phyloP scores from a whole-genome alignment of 1,284 basidiomycete genomes.

The Leccinum holopus region DNA sequence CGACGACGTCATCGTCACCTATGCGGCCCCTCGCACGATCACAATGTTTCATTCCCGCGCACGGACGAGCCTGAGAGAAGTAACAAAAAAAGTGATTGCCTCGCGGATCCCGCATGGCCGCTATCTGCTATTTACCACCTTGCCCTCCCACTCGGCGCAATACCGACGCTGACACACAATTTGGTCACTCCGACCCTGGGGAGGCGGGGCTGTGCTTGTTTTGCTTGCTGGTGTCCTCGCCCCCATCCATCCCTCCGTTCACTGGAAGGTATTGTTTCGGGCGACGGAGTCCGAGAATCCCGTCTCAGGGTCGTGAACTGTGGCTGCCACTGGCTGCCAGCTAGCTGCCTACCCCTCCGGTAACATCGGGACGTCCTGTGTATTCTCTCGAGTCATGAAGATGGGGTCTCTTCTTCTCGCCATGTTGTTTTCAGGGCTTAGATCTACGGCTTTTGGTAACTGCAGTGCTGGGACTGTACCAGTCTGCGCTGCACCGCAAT shows the following conservation, averaged over 20 bases:
- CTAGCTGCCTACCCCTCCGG: not conserved
- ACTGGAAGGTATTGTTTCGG: not conserved
- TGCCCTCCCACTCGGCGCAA: slow-evolving; percentile 15
- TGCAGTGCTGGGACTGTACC: not conserved
- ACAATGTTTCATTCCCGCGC: slow-evolving; percentile 35
- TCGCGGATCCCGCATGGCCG: slow-evolving; percentile 32
- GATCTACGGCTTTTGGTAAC: not conserved
- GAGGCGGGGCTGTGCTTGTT: slow-evolving; percentile 16
- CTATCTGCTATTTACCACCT: slow-evolving; percentile 8
- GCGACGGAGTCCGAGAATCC: slow-evolving; percentile 4
- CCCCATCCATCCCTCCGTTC: not conserved
- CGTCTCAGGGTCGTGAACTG: not conserved
- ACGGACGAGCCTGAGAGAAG: slow-evolving; percentile 5
- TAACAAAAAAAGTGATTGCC: slow-evolving; percentile 12
- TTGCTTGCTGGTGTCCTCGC: slow-evolving; percentile 4
- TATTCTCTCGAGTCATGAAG: not conserved
- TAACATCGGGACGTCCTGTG: not conserved
- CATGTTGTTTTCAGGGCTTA: not conserved
- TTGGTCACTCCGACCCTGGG: not conserved
- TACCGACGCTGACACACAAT: slow-evolving; percentile 16
- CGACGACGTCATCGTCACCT: slow-evolving; percentile 29
- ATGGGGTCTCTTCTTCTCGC: not conserved
- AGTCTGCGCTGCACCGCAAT: not conserved
- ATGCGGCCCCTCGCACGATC: slow-evolving; percentile 10
- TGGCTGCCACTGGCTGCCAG: not conserved